Evolutionary conservation across 1,284 basidiomycete species (phyloP).

Genomic region (Coniferiporia weirii): DNA sequence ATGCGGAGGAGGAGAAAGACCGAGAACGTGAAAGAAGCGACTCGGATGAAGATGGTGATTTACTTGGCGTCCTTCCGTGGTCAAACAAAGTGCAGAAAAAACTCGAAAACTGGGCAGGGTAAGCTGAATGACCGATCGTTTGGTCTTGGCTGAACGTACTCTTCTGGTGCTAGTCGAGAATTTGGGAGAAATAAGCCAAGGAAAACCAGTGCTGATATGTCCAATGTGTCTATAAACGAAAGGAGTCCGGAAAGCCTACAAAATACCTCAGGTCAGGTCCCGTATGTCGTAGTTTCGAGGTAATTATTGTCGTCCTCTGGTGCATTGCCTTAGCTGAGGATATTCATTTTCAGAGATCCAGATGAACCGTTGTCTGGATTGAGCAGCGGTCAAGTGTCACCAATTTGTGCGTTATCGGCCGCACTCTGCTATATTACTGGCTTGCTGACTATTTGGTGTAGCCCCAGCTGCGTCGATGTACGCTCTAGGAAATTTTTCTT

Average conservation of each 20-base stretch:
- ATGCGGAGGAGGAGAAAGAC: constrained; percentile 31
- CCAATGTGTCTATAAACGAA: constrained; percentile 17
- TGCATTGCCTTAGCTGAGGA: neutral
- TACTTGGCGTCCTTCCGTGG: constrained; percentile 36
- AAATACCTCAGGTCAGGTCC: constrained; percentile 22
- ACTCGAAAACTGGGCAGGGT: constrained; percentile 68
- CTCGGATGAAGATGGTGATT: constrained; percentile 29
- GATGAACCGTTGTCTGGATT: constrained; percentile 48
- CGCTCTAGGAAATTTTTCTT: constrained; percentile 19
- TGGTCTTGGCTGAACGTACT: neutral
- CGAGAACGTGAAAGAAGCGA: constrained; percentile 33
- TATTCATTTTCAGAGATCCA: constrained; percentile 27
- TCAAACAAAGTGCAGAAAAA: constrained; percentile 60
- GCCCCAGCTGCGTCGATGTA: constrained; percentile 11
- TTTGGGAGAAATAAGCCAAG: constrained; percentile 25
- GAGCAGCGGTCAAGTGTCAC: constrained; percentile 71
- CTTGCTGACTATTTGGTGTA: neutral
- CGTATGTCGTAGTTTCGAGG: constrained; percentile 34
- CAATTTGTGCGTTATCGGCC: constrained; percentile 43
- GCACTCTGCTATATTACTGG: neutral
- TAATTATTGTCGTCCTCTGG: constrained; percentile 20
- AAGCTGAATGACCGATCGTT: constrained; percentile 24
- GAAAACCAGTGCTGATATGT: constrained; percentile 34
- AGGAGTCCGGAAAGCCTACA: constrained; percentile 24
- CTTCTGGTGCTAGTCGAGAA: constrained; percentile 22